Evolutionary conservation across 148 eudicot species (phyloP).

Genomic region (Rheum nobile): DNA sequence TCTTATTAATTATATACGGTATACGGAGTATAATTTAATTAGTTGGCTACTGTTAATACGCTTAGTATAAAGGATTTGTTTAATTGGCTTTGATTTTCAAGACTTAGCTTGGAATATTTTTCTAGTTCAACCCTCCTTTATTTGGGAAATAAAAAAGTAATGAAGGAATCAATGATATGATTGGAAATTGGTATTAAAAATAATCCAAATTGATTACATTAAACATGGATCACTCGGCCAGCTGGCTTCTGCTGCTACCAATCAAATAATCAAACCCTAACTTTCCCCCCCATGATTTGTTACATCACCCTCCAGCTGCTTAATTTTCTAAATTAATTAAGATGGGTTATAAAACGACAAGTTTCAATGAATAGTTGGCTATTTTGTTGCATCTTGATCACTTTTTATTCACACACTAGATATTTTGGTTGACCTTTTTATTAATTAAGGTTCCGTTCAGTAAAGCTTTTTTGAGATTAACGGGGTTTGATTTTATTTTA

Average conservation of each 20-base stretch:
- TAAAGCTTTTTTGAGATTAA: too few species aligned
- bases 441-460: too few species aligned
- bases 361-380: neutral
- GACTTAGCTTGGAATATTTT: neutral
- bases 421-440: neutral
- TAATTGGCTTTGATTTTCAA: neutral
- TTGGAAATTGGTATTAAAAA: neutral
- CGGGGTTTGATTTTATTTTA: too few species aligned
- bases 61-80: neutral
- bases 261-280: neutral
- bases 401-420: neutral
- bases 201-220: neutral
- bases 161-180: neutral
- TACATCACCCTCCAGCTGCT: neutral
- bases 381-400: neutral
- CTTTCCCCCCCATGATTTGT: neutral
- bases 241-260: neutral
- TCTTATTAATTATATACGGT: neutral
- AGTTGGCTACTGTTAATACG: neutral
- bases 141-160: neutral
- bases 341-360: neutral
- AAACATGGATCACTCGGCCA: neutral
- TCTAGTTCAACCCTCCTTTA: neutral
- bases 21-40: neutral
- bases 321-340: neutral